Conservation (phyloP, 169 alveolate species). For the Babesia ovata region DNA sequence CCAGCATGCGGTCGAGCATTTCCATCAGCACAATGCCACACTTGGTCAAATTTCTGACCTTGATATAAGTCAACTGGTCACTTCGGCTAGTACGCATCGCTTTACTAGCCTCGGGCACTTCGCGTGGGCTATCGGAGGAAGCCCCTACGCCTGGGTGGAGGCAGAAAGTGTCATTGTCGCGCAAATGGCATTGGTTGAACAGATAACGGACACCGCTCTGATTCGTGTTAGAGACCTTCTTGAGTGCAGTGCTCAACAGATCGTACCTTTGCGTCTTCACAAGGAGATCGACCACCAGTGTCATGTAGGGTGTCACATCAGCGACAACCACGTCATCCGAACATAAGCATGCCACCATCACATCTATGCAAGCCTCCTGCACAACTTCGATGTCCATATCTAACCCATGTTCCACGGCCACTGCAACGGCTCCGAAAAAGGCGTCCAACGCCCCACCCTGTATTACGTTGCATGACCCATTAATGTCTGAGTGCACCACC, state of each 20-base stretch:
- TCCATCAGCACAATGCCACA: background rate
- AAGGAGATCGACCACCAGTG: conserved; percentile 5
- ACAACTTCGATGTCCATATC: conserved; percentile 9
- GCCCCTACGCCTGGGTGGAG: background rate
- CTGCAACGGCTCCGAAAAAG: conserved; percentile 34
- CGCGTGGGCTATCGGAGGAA: background rate
- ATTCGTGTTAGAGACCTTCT: background rate
- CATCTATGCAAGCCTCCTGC: conserved; percentile 3
- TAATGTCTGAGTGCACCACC: background rate
- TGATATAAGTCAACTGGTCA: background rate
- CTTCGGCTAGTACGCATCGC: background rate
- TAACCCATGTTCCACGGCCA: conserved; percentile 1
- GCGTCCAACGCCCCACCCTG: conserved; percentile 46
- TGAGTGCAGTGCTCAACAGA: background rate
- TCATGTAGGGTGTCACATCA: background rate
- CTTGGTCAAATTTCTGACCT: background rate
- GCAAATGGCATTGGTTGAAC: conserved; percentile 5
- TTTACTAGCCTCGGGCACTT: background rate
- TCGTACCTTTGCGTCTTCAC: conserved; percentile 3
- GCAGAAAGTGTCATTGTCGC: background rate
- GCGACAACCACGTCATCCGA: background rate
- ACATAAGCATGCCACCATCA: background rate
- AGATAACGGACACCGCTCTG: no score
- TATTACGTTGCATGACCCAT: background rate
- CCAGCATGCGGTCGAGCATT: conserved; percentile 11